Percentiles rank a stretch among this genome's conserved stretches.
These are phyloP conservation scores for Mycocentrospora acerina DNA, from an alignment of 2,329 filamentous ascomycete species.

Conservation along the genomic window DNA sequence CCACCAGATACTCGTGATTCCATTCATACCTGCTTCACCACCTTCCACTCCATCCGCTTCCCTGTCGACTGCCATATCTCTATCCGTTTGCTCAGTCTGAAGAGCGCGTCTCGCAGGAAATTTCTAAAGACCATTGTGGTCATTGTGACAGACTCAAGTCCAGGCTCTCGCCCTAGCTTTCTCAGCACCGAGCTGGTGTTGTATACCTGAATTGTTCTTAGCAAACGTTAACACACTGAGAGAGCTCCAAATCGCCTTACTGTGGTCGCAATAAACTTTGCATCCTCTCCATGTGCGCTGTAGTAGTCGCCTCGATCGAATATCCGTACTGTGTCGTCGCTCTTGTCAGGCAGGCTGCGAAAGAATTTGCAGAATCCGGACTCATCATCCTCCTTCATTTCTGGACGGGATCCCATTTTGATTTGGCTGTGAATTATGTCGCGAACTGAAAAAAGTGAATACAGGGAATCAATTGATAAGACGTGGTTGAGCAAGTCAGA, in stretches of 20 bases:
- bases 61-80: constrained; percentile 83
- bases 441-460: too few species aligned
- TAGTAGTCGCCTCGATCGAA: constrained; percentile 96
- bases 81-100: constrained; percentile 84
- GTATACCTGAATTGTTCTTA: constrained; percentile 66
- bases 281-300: constrained; percentile 87
- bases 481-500: too few species aligned
- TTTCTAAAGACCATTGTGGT: constrained; percentile 93
- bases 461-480: too few species aligned
- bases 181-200: constrained; percentile 95
- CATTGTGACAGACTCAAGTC: constrained; percentile 91
- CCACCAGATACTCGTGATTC: background rate
- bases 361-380: constrained; percentile 96
- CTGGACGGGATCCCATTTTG: constrained; percentile 57
- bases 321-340: constrained; percentile 77
- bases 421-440: background rate
- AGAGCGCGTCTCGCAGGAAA: constrained; percentile 90
- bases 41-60: constrained; percentile 82
- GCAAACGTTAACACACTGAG: background rate
- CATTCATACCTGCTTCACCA: constrained; percentile 69
- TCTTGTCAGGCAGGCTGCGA: constrained; percentile 73
- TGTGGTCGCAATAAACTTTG: constrained; percentile 77
- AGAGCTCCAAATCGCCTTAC: constrained; percentile 46
- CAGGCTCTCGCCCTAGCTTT: constrained; percentile 82
- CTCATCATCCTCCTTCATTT: constrained; percentile 84